Evolutionary conservation across 495 filamentous ascomycete species (phyloP), one percentile per base, ranked within the genome.

Genomic region (Oleoguttula mirabilis): DNA sequence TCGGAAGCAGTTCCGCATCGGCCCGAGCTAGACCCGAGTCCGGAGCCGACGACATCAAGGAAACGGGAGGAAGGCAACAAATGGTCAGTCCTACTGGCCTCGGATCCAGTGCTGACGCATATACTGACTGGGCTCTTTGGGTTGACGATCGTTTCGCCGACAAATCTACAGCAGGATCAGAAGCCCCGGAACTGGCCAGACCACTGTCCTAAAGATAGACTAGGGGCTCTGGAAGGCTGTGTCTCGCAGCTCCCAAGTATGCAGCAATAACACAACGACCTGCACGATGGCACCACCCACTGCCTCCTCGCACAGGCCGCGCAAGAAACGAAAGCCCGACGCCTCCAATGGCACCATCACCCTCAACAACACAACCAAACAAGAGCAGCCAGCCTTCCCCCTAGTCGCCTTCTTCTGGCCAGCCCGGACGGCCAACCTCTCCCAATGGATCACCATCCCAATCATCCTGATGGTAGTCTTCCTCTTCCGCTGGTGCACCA

Each of bases 401-500:
- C 70, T 98, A 6, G 88, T 83, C 15, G 80, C 85, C 15, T 83
- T 96, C 53, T 72, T 96, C 22, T 94, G 90, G 84, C 85, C 88
- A 28, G 82, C 87, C 19, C 75, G 84, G 24, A 79, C 79, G 41
- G 28, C 33, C 7, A 74, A 75, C 10, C 73, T 80, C 14, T 93
- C 88, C 19, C 84, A 90, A 86, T 98, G 90, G 92, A 74, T 94
- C 47, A 71, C 84, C 11, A 65, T 98, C 11, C 86, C 90, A 0
- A 62, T 90, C 42, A 79, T 92, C 3, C 63, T 96, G 22, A 94
- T 95, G 84, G 72, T 70, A 11, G 84, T 76, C n/a, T 84, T 87
- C 42, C 73, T 98, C 16, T 94, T 94, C 60, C 69, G 90, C 38
- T 96, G 90, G 90, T 80, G 82, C 32, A 80, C 86, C 32, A 83